Conservation (phyloP, 352 stramenopile genomes). For the Pythium scleroteichum region DNA sequence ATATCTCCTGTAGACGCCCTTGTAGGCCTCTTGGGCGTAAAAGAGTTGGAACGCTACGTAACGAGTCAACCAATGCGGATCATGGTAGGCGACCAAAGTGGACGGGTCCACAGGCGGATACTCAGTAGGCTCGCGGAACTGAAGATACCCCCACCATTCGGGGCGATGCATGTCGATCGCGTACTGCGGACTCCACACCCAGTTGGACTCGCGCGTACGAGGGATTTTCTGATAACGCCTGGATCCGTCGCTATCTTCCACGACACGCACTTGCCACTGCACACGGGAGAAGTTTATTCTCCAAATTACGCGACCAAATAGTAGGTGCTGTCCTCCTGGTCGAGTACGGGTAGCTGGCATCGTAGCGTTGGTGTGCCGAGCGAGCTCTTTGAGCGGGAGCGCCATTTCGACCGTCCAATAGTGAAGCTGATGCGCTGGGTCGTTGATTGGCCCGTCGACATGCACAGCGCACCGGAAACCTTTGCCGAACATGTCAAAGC, state of each 20-base stretch:
- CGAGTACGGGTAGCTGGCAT: too few relatives aligned
- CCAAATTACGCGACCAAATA: slow-evolving; percentile 48
- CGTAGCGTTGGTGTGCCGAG: slow-evolving; percentile 32
- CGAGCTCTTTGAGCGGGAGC: slow-evolving; percentile 64
- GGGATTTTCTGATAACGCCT: slow-evolving; percentile 52
- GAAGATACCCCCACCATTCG: slow-evolving; percentile 88
- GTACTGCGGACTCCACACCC: slow-evolving; percentile 88
- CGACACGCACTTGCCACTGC: slow-evolving; percentile 57
- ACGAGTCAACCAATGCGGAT: slow-evolving; percentile 49
- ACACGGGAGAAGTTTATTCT: slow-evolving; percentile 90
- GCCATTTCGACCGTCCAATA: slow-evolving; percentile 86
- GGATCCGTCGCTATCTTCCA: slow-evolving; percentile 17
- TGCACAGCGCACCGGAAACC: slow-evolving; percentile 53
- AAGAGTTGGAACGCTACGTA: slow-evolving; percentile 68
- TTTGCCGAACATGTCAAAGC: slow-evolving; percentile 67
- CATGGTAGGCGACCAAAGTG: slow-evolving; percentile 29
- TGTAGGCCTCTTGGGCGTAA: slow-evolving; percentile 58
- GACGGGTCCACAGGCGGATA: slow-evolving; percentile 5
- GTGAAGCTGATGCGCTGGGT: slow-evolving; percentile 51
- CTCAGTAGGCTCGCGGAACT: slow-evolving; percentile 51
- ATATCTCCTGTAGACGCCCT: slow-evolving; percentile 32
- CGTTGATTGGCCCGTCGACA: slow-evolving; percentile 62
- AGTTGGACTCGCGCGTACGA: slow-evolving; percentile 68
- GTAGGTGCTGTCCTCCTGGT: too few relatives aligned
- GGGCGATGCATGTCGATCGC: slow-evolving; percentile 87